Percentiles rank a stretch among this genome's conserved stretches.
Evolutionary conservation across 139 green algal species (phyloP).

Genomic region (Deuterostichococcus epilithicus): DNA sequence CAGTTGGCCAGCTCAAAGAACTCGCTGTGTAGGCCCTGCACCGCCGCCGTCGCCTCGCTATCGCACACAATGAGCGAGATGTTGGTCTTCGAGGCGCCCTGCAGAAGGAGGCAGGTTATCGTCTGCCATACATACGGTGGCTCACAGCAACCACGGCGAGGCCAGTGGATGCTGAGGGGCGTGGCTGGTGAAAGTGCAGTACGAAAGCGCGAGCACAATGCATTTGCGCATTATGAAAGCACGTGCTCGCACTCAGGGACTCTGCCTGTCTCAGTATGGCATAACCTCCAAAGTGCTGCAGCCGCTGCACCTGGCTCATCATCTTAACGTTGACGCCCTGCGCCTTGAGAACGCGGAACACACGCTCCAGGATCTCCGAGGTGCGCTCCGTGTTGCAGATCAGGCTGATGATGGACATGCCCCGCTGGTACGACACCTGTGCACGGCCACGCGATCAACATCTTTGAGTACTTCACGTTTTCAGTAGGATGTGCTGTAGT

Average conservation of each 20-base stretch:
- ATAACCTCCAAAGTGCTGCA: too few relatives aligned
- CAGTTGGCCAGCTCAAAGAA: conserved; percentile 53
- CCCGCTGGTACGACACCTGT: conserved; percentile 40
- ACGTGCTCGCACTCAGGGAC: too few relatives aligned
- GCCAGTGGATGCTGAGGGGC: too few relatives aligned
- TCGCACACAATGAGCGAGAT: conserved; percentile 78
- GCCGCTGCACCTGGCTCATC: conserved; percentile 63
- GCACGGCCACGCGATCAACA: neutral
- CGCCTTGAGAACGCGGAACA: conserved; percentile 51
- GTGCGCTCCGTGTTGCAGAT: conserved; percentile 92
- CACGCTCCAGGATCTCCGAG: conserved; percentile 73
- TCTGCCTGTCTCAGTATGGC: too few relatives aligned
- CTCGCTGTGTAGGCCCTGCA: conserved; percentile 65
- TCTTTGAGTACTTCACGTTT: too few relatives aligned
- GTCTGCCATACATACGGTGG: too few relatives aligned
- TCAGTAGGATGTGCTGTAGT: too few relatives aligned
- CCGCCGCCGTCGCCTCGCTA: conserved; percentile 39
- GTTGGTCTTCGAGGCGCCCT: conserved; percentile 81
- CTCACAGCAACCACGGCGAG: too few relatives aligned
- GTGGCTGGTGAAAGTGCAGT: too few relatives aligned
- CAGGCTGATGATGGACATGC: conserved; percentile 85
- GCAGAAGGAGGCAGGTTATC: neutral
- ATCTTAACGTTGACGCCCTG: conserved; percentile 79
- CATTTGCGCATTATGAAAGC: too few relatives aligned
- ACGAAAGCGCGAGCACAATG: too few relatives aligned